Evolutionary conservation across 768 basidiomycete genomes (phyloP), one percentile per base, ranked within the genome.

Genomic region (Gymnopilus junonius): DNA sequence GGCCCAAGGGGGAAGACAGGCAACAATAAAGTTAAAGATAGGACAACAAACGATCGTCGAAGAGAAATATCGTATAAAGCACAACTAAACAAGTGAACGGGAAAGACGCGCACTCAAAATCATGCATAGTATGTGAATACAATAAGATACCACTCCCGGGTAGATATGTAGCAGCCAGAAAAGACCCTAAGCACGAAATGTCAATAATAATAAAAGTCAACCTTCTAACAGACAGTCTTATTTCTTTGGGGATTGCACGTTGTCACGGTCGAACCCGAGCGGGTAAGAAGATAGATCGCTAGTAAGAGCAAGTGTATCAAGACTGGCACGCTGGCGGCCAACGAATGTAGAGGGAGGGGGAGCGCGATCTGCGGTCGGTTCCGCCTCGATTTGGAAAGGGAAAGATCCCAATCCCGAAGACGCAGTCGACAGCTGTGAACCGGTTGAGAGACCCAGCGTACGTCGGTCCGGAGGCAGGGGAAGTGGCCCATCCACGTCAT

Each of bases 241-340:
- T 48, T 69, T 67, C 48, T 62, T 63, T 20, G 69, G 77, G 64
- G 65, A 75, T 57, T 62, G 76, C 17, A 76, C 71, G 54, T 77
- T 80, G 58, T 82, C 81, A 39, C 79, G 78, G 70, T 93, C 90
- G 69, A 91, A 93, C 32, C 85, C 86, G 58, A 94, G 82, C 15
- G 93, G 92, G 70, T 92, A 94, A n/a, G 91, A 90, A 43, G 91
- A 87, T 59, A 95, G 75, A 74, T 93, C 93, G 68, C 83, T 89
- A 64, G 93, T 94, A 62, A 95, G 82, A 3, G 90, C 92, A 34
- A 95, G 80, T 0, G 93, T 94, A 69, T 95, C 93, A 67, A 95
- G 77, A 72, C 93, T 94, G 29, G 93, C 93, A 56, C 93, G 86
- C 73, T 88, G 86, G 39, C 86, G 85, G 48, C 77, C 77, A 75